Base-by-base conservation (phyloP, 305 asterid genomes). In the Fraxinus xanthoxyloides region DNA sequence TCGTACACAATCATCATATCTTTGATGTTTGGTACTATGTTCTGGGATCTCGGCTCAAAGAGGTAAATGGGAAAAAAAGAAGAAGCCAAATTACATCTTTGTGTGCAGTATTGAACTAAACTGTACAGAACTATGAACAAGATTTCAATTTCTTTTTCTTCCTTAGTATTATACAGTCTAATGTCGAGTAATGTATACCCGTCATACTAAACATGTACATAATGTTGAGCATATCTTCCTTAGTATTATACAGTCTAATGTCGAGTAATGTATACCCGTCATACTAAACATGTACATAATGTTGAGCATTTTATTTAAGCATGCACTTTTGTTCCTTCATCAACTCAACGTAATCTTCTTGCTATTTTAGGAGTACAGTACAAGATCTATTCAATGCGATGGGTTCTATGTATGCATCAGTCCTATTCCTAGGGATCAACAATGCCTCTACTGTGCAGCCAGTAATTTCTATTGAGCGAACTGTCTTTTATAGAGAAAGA, bases 401-500 rank as follows among this genome's bases (percentile, higher is more conserved):
- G 21, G 92, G 92, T 35, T 82, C 87, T 30, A 87, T 90, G 90
- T 85, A 81, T 51, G 82, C 88, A 15, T 84, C 89, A 17, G 85
- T 90, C 32, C 81, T 85, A 28, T 86, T 87, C 77, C 74, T 87
- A 75, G 87, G 89, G 46, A 35, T 85, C 75, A 86, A 83, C 77
- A 90, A 87, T 59, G 46, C 79, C 2, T 0, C 85, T 3, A n/a
- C 89, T 1, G 87, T 88, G 63, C 89, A 85, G 61, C 90, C 84
- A 0, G 87, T 88, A 4, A 86, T 90, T 76, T 76, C 87, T 9
- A 63, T 86, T 0, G 90, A 85, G 54, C 77, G 91, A 59, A 84
- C 84, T 2, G 92, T 85, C 30, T 90, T 87, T 76, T 87, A 87
- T 75, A 88, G 93, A 74, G 87, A 90, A 80, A 78, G 85, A 82